Percentiles rank a stretch among this genome's conserved stretches.
Conservation (phyloP, 768 basidiomycete genomes). For the Mrakia hoshinonis region DNA sequence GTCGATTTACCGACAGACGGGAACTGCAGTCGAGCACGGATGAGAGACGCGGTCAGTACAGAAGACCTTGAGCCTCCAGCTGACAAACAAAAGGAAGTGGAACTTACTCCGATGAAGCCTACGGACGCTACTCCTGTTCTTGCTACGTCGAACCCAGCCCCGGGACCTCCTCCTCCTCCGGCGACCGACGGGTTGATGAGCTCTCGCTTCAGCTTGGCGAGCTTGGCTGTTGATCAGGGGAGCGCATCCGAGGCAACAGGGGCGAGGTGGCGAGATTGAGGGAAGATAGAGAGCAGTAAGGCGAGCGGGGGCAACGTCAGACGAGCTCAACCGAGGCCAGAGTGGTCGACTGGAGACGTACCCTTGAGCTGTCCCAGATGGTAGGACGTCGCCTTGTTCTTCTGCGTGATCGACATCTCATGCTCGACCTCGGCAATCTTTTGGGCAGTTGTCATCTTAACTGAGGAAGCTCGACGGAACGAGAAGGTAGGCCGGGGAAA, state of each 20-base stretch:
- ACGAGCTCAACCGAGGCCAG: not conserved
- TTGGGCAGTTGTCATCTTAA: slow-evolving; percentile 15
- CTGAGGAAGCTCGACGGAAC: not conserved
- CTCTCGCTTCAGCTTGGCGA: slow-evolving; percentile 92
- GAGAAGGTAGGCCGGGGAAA: no score
- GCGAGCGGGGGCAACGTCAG: no score
- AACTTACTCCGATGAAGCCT: slow-evolving; percentile 46
- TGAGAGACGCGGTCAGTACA: not conserved
- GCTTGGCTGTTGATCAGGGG: slow-evolving; percentile 55
- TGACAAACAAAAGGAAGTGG: not conserved
- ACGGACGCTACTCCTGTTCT: slow-evolving; percentile 73
- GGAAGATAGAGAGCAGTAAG: no score
- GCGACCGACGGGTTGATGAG: slow-evolving; percentile 68
- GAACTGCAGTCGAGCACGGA: slow-evolving; percentile 7
- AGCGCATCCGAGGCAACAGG: not conserved
- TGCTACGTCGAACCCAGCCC: slow-evolving; percentile 94
- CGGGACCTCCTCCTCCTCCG: slow-evolving; percentile 77
- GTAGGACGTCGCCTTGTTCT: slow-evolving; percentile 40
- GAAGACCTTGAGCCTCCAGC: no score
- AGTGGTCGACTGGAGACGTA: no score
- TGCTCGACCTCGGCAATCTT: slow-evolving; percentile 28
- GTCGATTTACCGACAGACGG: slow-evolving; percentile 54
- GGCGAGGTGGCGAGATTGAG: slow-evolving; percentile 4
- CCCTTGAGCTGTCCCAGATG: slow-evolving; percentile 87
- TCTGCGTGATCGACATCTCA: slow-evolving; percentile 28